phyloP scores from a whole-genome alignment of 306 rosid genomes.

The Sechiopsis laciniata region DNA sequence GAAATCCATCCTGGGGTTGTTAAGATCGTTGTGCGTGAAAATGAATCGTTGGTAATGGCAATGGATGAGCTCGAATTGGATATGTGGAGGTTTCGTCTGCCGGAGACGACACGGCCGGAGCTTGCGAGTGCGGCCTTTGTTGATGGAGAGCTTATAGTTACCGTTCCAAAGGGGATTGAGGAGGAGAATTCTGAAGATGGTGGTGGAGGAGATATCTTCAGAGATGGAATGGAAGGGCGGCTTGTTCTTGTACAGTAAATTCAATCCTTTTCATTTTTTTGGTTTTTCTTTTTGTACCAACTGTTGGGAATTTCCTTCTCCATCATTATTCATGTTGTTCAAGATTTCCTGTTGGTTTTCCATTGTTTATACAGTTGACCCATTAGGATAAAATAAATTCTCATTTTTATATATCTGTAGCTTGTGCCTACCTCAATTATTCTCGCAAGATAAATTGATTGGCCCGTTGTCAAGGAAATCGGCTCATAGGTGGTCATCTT shows the following conservation, averaged over 20 bases:
- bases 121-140: constrained; percentile 77
- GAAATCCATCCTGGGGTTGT: constrained; percentile 94
- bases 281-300: background rate
- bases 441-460: too few relatives aligned
- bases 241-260: constrained; percentile 87
- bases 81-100: constrained; percentile 92
- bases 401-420: too few relatives aligned
- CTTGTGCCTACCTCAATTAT: too few relatives aligned
- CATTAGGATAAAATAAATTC: too few relatives aligned
- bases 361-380: too few relatives aligned
- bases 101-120: constrained; percentile 85
- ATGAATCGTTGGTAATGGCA: constrained; percentile 48
- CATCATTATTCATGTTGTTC: constrained; percentile 3
- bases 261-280: constrained; percentile 18
- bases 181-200: constrained; percentile 33
- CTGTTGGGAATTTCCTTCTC: constrained; percentile 23
- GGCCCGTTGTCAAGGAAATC: too few relatives aligned
- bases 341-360: constrained; percentile 13
- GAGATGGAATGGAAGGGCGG: constrained; percentile 60
- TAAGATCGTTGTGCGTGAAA: constrained; percentile 80
- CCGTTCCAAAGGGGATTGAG: constrained; percentile 68
- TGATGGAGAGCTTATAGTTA: constrained; percentile 83
- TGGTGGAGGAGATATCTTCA: constrained; percentile 39
- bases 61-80: constrained; percentile 80
- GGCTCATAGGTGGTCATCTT: too few relatives aligned